phyloP scores from a whole-genome alignment of 2,329 filamentous ascomycete species.

The Ceratocystis diversiconidia region DNA sequence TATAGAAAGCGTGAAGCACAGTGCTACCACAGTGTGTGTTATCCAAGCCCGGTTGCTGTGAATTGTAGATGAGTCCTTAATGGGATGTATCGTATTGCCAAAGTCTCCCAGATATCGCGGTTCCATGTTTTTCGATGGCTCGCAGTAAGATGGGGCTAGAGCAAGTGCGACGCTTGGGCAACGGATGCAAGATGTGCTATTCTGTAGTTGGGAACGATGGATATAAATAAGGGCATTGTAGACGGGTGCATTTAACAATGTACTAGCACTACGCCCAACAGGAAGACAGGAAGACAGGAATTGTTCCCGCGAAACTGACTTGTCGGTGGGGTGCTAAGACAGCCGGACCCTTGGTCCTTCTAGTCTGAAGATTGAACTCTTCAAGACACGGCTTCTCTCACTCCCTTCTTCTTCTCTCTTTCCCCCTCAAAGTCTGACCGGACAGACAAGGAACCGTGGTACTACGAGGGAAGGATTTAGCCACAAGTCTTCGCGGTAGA shows the following conservation, averaged over 20 bases:
- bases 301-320: neutral
- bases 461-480: neutral
- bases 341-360: neutral
- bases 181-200: neutral
- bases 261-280: too few relatives aligned
- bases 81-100: neutral
- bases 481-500: neutral
- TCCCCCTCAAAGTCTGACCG: neutral
- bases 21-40: slow-evolving; percentile 18
- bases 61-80: neutral
- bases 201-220: neutral
- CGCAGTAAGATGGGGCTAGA: neutral
- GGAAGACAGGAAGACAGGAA: neutral
- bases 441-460: neutral
- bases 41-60: slow-evolving; percentile 18
- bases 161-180: neutral
- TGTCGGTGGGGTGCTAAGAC: neutral
- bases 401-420: neutral
- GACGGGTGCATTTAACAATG: too few relatives aligned
- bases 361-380: neutral
- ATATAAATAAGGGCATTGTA: neutral
- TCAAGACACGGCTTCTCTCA: neutral
- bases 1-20: slow-evolving; percentile 20
- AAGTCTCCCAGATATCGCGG: neutral
- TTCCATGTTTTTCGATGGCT: neutral